Base-by-base conservation (phyloP, 345 rosid species). In the Eucalyptus regnans region DNA sequence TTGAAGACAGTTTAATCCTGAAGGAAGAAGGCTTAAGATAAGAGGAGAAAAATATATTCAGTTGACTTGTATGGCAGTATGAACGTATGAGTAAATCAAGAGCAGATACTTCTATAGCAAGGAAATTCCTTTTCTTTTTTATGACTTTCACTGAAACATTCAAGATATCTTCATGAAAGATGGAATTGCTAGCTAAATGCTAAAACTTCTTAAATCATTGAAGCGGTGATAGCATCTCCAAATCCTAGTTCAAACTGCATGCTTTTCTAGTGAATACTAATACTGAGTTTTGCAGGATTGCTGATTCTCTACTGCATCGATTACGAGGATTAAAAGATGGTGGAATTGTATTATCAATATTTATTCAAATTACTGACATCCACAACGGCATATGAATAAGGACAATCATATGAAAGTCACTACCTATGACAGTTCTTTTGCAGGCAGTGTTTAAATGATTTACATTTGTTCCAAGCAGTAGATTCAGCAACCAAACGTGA, bases 1-100 rank as follows among this genome's bases (percentile, higher is more conserved):
- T 88, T 97, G 98, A 88, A 97, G 96, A 90, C 99, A 96, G 86
- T 90, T 88, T 88, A 97, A 90, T 49, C 98, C 95, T 4, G 93
- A 89, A 12, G 94, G 91, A 88, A 91, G 89, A 91, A 87, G 88
- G 68, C 96, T 93, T 93, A 89, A 85, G 89, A 89, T 87, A 90
- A 90, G 86, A 87, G 60, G 20, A 89, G 88, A 20, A 20, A 62
- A 58, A 33, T 68, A 49, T 85, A 31, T 49, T 85, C 23, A 85
- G 62, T 54, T 46, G 17, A 49, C 86, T 14, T 31, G 25, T 49
- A 15, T 43, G 62, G 81, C 4, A 27, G 17, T 33, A 8, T 68
- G 44, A 68, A 68, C 44, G 17, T 68, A 68, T 1, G 80, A 31
- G 44, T 68, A 33, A 33, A 68, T 68, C 12, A 68, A 68, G 20